Percentiles rank a stretch among this genome's conserved stretches.
These are phyloP conservation scores for Cutaneotrichosporon sp. DNA, from an alignment of 1,284 basidiomycete genomes.

Conservation along the genomic window DNA sequence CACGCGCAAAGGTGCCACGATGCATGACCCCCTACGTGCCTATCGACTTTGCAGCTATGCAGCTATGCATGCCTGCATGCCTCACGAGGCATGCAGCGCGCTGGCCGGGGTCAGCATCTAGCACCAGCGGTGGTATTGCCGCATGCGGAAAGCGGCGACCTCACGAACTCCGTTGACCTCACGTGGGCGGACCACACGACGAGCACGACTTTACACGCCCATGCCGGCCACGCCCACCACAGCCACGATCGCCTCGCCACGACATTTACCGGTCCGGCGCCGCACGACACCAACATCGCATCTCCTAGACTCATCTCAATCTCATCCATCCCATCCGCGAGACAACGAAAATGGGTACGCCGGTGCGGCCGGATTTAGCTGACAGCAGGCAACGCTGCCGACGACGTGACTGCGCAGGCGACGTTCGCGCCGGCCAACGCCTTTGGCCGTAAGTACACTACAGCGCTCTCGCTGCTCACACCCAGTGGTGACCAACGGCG, in stretches of 20 bases:
- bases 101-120: too few species aligned
- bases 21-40: too few species aligned
- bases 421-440: conserved; percentile 70
- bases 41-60: too few species aligned
- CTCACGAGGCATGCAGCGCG: too few species aligned
- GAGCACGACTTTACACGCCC: too few species aligned
- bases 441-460: conserved; percentile 63
- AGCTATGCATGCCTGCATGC: too few species aligned
- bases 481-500: conserved; percentile 77
- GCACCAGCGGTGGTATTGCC: too few species aligned
- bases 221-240: too few species aligned
- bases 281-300: not conserved
- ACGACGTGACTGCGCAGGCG: conserved; percentile 59
- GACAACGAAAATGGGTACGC: not conserved
- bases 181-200: too few species aligned
- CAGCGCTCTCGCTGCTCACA: not conserved
- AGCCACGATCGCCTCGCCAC: not conserved
- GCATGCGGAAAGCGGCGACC: too few species aligned
- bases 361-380: not conserved
- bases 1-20: too few species aligned
- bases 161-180: too few species aligned
- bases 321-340: not conserved
- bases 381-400: not conserved
- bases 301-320: not conserved
- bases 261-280: not conserved